Evolutionary conservation across 1,139 yeast genomes (phyloP).

Genomic region (Sugiyamaella pinicola): DNA sequence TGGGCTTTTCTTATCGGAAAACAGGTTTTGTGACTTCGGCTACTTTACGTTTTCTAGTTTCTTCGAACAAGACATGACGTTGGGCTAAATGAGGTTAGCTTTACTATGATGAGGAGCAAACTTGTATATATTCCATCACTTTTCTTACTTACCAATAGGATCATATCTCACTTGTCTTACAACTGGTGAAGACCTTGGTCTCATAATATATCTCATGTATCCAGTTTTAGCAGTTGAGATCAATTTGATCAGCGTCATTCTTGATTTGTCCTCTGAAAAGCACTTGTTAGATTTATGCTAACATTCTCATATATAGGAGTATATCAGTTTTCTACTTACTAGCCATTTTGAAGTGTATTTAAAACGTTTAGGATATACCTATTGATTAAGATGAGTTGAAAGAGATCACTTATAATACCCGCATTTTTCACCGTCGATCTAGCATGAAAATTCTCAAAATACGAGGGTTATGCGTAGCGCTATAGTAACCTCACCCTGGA

Average conservation of each 20-base stretch:
- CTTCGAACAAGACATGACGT: constrained; percentile 85
- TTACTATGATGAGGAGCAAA: neutral
- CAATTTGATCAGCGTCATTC: constrained; percentile 58
- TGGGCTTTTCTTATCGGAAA: constrained; percentile 33
- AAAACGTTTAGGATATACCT: neutral
- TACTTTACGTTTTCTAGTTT: constrained; percentile 80
- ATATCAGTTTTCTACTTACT: constrained; percentile 26
- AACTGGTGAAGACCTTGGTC: constrained; percentile 79
- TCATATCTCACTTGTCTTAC: constrained; percentile 88
- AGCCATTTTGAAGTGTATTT: constrained; percentile 22
- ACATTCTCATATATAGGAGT: too few relatives aligned
- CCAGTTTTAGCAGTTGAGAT: constrained; percentile 89
- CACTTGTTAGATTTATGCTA: constrained; percentile 1
- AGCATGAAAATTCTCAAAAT: neutral
- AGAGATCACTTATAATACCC: neutral
- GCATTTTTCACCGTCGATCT: neutral
- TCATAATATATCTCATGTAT: constrained; percentile 72
- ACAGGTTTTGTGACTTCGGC: constrained; percentile 54
- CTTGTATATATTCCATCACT: neutral
- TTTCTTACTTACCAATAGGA: constrained; percentile 54
- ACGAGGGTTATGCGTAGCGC: neutral
- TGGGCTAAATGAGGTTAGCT: constrained; percentile 44
- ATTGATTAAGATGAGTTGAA: neutral
- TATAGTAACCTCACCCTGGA: too few relatives aligned
- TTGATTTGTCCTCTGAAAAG: constrained; percentile 31